A percentile compares a stretch with the other conserved stretches of the same genome.
Evolutionary conservation across 1,284 basidiomycete species (phyloP).

Genomic region (Exobasidium cylindrosporum): DNA sequence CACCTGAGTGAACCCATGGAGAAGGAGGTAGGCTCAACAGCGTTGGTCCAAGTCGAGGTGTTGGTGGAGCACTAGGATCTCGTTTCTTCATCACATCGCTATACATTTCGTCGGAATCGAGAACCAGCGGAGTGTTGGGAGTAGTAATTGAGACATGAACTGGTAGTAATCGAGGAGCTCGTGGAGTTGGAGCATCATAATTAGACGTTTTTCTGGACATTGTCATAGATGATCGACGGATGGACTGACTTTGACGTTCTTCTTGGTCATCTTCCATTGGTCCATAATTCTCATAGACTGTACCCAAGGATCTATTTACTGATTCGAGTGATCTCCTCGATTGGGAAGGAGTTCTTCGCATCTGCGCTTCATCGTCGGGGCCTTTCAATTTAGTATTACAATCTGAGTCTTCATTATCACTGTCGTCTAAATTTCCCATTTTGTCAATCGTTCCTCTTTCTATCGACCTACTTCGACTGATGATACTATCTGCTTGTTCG

Average conservation of each 20-base stretch:
- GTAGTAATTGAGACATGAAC: not conserved
- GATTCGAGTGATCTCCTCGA: not conserved
- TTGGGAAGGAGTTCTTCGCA: not conserved
- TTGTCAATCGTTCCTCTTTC: too few species aligned
- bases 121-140: not conserved
- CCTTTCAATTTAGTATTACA: too few species aligned
- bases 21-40: constrained; percentile 42
- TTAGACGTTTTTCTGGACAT: not conserved
- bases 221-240: not conserved
- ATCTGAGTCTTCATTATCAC: constrained; percentile 8
- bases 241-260: not conserved
- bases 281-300: not conserved
- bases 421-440: too few species aligned
- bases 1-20: constrained; percentile 33
- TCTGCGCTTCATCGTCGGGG: too few species aligned
- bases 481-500: constrained; percentile 8
- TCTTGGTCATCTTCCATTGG: not conserved
- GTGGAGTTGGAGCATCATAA: not conserved
- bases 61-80: constrained; percentile 19
- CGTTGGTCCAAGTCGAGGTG: constrained; percentile 34
- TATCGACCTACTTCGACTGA: too few species aligned
- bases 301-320: not conserved
- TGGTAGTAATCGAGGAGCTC: not conserved
- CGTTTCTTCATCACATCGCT: not conserved
- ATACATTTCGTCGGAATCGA: not conserved